phyloP scores from a whole-genome alignment of 192 early-diverging fungal species.

The Coemansia reversa region DNA sequence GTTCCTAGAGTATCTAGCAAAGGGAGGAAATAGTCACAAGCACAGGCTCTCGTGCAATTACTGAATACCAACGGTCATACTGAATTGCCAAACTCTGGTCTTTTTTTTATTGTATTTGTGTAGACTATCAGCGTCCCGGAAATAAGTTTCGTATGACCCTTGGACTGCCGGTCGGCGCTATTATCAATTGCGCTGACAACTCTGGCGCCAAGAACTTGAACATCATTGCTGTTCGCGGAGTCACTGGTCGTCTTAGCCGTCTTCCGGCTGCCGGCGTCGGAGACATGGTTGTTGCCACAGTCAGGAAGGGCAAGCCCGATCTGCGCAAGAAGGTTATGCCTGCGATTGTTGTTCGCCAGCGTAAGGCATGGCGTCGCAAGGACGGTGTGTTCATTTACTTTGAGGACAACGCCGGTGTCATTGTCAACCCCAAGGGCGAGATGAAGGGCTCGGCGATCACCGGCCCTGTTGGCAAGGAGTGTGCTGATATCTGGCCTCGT shows the following conservation, averaged over 20 bases:
- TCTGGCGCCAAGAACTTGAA: conserved; percentile 99
- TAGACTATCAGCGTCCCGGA: conserved; percentile 56
- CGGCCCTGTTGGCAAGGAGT: conserved; percentile 99
- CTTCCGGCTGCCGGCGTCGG: conserved; percentile 97
- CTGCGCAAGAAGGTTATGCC: conserved; percentile 99
- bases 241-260: conserved; percentile 94
- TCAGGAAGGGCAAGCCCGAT: conserved; percentile 99
- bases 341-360: conserved; percentile 98
- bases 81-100: background rate
- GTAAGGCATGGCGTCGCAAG: conserved; percentile 98
- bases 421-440: conserved; percentile 99
- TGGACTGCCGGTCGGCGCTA: conserved; percentile 92
- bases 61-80: background rate
- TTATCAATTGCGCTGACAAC: conserved; percentile 99
- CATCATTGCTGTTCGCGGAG: conserved; percentile 96
- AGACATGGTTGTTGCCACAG: conserved; percentile 99
- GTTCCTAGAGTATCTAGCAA: background rate
- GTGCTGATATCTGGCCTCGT: conserved; percentile 99
- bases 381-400: conserved; percentile 99
- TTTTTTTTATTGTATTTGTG: background rate
- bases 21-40: background rate
- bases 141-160: conserved; percentile 99
- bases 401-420: conserved; percentile 99
- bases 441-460: conserved; percentile 99
- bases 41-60: background rate